Conservation (phyloP, 495 filamentous ascomycete species). For the Halenospora varia region DNA sequence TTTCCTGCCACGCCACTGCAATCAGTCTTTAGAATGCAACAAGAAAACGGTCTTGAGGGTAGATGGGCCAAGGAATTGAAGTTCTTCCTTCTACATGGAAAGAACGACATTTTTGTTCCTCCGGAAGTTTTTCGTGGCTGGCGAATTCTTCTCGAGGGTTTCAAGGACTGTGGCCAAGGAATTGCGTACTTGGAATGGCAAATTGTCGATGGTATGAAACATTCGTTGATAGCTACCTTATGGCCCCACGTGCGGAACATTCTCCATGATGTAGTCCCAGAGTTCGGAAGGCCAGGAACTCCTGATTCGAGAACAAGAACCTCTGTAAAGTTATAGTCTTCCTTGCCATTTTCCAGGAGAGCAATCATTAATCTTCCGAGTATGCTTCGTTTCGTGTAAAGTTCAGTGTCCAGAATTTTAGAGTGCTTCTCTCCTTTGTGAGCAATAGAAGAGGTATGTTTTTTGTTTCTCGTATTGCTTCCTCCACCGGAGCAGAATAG, state of each 20-base stretch:
- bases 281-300: not conserved
- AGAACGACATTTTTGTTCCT: constrained; percentile 8
- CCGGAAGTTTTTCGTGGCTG: constrained; percentile 1
- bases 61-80: constrained; percentile 8
- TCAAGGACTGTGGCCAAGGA: constrained; percentile 1
- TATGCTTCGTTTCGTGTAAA: too few relatives aligned
- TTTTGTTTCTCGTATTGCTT: too few relatives aligned
- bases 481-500: too few relatives aligned
- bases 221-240: not conserved
- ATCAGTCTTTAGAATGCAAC: constrained; percentile 4
- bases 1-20: constrained; percentile 2
- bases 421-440: too few relatives aligned
- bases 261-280: not conserved
- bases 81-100: constrained; percentile 14
- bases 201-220: constrained; percentile 1
- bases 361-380: too few relatives aligned
- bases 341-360: not conserved
- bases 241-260: constrained; percentile 12
- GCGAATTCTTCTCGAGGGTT: constrained; percentile 1
- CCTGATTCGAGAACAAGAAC: not conserved
- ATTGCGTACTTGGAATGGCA: constrained; percentile 7
- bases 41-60: constrained; percentile 1
- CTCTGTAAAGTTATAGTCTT: not conserved
- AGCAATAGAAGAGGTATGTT: too few relatives aligned
- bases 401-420: too few relatives aligned